Conservation (phyloP, 2,329 filamentous ascomycete species). For the Phialophora macrospora region DNA sequence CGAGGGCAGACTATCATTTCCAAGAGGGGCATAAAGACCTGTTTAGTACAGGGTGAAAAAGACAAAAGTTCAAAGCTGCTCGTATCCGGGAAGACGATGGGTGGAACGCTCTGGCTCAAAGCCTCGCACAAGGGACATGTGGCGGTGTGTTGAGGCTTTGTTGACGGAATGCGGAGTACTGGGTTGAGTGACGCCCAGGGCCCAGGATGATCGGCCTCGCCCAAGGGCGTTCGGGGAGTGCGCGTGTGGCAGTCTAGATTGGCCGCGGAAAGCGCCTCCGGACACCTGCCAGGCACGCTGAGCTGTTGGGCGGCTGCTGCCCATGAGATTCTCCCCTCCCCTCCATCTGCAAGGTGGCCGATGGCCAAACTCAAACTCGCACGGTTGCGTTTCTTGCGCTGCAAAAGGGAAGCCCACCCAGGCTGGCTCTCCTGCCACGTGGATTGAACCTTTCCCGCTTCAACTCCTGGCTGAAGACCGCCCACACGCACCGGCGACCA, state of each 20-base stretch:
- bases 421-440: neutral
- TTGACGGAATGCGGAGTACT: neutral
- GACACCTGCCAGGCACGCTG: neutral
- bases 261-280: constrained; percentile 4
- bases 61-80: neutral
- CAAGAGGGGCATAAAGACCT: neutral
- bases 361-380: neutral
- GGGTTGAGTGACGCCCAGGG: no score
- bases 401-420: neutral
- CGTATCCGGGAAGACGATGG: neutral
- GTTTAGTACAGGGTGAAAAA: neutral
- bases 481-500: neutral
- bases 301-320: neutral
- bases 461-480: neutral
- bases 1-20: neutral
- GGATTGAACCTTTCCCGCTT: neutral
- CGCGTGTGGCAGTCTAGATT: neutral
- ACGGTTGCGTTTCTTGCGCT: neutral
- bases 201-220: neutral
- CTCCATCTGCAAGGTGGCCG: neutral
- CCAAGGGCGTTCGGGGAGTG: neutral
- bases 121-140: neutral
- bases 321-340: neutral
- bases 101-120: neutral
- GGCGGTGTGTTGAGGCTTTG: constrained; percentile 4